Evolutionary conservation across 148 eudicot genomes (phyloP).

Genomic region (Chenopodium formosanum): DNA sequence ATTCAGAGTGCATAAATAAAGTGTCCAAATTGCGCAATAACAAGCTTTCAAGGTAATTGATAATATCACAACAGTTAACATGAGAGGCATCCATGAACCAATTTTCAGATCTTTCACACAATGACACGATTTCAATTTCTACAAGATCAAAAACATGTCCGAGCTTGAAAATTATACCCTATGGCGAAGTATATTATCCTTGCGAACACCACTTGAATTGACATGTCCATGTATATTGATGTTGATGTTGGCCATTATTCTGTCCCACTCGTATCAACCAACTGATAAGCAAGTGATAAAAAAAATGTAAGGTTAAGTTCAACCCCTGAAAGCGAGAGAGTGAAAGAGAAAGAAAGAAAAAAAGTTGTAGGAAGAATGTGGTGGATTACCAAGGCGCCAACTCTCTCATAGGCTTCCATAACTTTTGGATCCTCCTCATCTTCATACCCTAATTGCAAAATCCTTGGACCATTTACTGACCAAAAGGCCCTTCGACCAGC

Average conservation of each 20-base stretch:
- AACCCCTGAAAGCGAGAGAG: background rate
- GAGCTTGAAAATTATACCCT: background rate
- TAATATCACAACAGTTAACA: no score
- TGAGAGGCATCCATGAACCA: background rate
- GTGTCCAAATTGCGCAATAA: no score
- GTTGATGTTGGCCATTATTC: slow-evolving; percentile 18
- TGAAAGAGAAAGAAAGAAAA: background rate
- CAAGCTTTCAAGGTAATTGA: no score
- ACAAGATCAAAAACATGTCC: background rate
- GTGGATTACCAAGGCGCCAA: slow-evolving; percentile 73
- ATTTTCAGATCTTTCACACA: background rate
- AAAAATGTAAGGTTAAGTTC: background rate
- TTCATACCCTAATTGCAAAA: slow-evolving; percentile 91
- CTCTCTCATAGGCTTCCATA: slow-evolving; percentile 93
- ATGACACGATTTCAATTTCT: background rate
- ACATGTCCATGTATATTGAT: background rate
- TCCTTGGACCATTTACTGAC: slow-evolving; percentile 92
- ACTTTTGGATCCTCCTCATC: slow-evolving; percentile 86
- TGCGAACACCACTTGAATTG: background rate
- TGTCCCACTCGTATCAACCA: slow-evolving; percentile 53
- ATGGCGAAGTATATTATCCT: background rate
- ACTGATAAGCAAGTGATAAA: slow-evolving; percentile 39
- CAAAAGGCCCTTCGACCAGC: slow-evolving; percentile 95
- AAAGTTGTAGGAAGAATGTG: background rate
- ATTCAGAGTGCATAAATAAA: no score